Conservation (phyloP, 1,284 basidiomycete genomes). For the Mycena citricolor region DNA sequence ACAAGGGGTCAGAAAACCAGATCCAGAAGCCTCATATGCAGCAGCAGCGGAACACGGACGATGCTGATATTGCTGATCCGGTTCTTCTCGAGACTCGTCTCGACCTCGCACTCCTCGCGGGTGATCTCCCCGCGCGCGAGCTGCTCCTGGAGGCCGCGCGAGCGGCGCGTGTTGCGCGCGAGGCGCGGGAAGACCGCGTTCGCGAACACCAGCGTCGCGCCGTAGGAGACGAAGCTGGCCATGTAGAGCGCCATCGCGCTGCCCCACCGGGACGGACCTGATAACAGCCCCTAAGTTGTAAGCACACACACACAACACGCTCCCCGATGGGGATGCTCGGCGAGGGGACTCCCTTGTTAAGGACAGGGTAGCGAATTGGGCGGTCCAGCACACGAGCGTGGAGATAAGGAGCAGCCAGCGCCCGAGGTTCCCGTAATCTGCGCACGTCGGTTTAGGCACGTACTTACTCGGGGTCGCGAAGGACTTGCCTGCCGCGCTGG, state of each 20-base stretch:
- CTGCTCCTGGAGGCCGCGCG: slow-evolving; percentile 57
- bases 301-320: slow-evolving; percentile 5
- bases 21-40: neutral
- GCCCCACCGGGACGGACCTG: slow-evolving; percentile 68
- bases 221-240: slow-evolving; percentile 76
- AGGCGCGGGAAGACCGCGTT: slow-evolving; percentile 79
- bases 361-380: slow-evolving; percentile 75
- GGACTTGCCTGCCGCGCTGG: slow-evolving; percentile 77
- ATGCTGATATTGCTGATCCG: slow-evolving; percentile 78
- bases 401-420: slow-evolving; percentile 71
- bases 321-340: slow-evolving; percentile 1
- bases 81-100: slow-evolving; percentile 81
- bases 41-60: neutral
- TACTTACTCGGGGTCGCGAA: too few species aligned
- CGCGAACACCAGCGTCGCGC: too few species aligned
- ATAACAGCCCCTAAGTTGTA: too few species aligned
- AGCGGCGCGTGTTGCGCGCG: slow-evolving; percentile 72
- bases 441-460: too few species aligned
- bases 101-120: slow-evolving; percentile 63
- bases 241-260: slow-evolving; percentile 78
- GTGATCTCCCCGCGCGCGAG: slow-evolving; percentile 58
- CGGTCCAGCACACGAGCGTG: slow-evolving; percentile 75
- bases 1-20: neutral
- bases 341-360: slow-evolving; percentile 53
- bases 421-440: slow-evolving; percentile 79